Percentiles rank a stretch among this genome's conserved stretches.
Conservation (phyloP, 768 basidiomycete genomes). For the Coprinopsis marcescibilis region DNA sequence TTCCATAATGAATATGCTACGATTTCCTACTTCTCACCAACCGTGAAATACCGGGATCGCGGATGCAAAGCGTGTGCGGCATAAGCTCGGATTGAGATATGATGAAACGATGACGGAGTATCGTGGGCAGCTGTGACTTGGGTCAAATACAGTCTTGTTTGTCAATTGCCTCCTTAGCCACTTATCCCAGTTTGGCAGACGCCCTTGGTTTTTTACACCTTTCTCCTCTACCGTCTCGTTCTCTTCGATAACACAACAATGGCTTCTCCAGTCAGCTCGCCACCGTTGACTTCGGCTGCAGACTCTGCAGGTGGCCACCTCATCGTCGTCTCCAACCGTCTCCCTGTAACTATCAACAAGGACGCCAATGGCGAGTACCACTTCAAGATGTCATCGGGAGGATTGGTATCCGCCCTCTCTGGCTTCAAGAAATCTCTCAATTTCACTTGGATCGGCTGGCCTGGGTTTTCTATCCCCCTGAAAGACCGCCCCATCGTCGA, state of each 20-base stretch:
- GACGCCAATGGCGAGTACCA: constrained; percentile 91
- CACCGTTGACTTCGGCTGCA: constrained; percentile 15
- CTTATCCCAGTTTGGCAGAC: constrained; percentile 29
- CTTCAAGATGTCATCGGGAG: constrained; percentile 99
- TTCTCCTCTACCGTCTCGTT: constrained; percentile 14
- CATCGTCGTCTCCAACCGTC: constrained; percentile 93
- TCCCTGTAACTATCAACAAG: constrained; percentile 93
- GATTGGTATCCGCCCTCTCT: constrained; percentile 92
- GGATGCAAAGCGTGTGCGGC: not conserved
- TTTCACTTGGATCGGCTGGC: constrained; percentile 98
- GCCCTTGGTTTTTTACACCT: constrained; percentile 21
- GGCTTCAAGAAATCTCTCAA: constrained; percentile 98
- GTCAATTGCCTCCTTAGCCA: constrained; percentile 19
- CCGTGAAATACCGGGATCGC: constrained; percentile 6
- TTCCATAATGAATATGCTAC: constrained; percentile 1
- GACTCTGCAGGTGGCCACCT: constrained; percentile 50
- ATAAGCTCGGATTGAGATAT: not conserved
- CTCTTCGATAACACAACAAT: constrained; percentile 18
- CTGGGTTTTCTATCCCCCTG: constrained; percentile 87
- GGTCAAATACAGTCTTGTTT: constrained; percentile 8
- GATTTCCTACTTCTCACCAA: not conserved
- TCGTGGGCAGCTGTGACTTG: not conserved
- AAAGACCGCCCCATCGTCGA: constrained; percentile 91
- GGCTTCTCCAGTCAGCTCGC: not conserved
- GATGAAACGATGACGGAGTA: not conserved